These are phyloP conservation scores for Suillus spraguei DNA, from an alignment of 768 basidiomycete species.

Conservation along the genomic window DNA sequence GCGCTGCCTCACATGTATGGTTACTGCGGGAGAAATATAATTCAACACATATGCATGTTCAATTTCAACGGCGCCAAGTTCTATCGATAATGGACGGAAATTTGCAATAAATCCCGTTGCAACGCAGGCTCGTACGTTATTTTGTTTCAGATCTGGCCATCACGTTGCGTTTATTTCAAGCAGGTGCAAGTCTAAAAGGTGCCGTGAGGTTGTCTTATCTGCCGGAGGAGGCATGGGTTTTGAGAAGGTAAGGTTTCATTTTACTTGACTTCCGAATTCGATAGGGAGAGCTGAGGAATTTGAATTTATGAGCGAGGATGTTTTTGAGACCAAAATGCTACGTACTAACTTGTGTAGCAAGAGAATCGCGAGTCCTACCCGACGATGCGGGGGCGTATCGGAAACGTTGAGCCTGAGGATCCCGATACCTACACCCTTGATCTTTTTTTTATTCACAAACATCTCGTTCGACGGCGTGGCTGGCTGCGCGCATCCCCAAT, in stretches of 20 bases:
- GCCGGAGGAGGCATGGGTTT: neutral
- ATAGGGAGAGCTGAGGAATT: neutral
- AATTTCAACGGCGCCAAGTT: neutral
- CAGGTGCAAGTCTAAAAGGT: neutral
- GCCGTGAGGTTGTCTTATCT: neutral
- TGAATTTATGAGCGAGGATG: neutral
- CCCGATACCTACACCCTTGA: too few species aligned
- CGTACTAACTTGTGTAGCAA: neutral
- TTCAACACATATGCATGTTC: neutral
- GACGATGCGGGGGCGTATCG: neutral
- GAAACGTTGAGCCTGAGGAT: neutral
- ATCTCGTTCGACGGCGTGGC: neutral
- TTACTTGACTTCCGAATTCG: neutral
- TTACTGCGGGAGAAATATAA: neutral
- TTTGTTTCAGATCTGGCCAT: neutral
- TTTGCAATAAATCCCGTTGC: neutral
- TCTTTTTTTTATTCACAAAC: neutral
- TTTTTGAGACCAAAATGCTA: neutral
- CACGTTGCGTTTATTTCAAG: neutral
- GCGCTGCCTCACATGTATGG: neutral
- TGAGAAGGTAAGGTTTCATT: neutral
- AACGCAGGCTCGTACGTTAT: neutral
- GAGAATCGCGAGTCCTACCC: neutral
- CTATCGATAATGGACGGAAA: neutral
- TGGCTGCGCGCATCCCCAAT: neutral